phyloP scores from a whole-genome alignment of 306 rosid species.

The Vigna unguiculata region DNA sequence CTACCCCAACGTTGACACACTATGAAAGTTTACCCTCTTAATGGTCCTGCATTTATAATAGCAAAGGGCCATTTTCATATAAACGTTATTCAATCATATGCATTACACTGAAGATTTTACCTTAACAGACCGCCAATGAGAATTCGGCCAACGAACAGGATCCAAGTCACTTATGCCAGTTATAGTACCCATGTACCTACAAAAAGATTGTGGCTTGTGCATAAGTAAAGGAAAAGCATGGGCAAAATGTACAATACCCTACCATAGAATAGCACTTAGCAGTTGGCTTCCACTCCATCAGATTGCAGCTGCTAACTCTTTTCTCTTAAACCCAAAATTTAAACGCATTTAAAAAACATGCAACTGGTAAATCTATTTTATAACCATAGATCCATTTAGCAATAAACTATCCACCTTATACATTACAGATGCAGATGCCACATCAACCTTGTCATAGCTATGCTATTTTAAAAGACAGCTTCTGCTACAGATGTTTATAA shows the following conservation, averaged over 20 bases:
- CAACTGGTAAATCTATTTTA: neutral
- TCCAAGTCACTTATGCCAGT: conserved; percentile 87
- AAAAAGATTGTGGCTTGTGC: conserved; percentile 27
- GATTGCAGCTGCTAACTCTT: neutral
- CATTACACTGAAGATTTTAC: conserved; percentile 42
- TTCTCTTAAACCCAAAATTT: conserved; percentile 11
- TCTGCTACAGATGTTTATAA: conserved; percentile 2
- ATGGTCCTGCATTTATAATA: neutral
- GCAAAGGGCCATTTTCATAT: conserved; percentile 21
- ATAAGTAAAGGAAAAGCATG: conserved; percentile 31
- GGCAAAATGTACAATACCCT: neutral
- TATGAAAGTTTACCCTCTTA: too few relatives aligned
- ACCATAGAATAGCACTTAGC: neutral
- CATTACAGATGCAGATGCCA: conserved; percentile 23
- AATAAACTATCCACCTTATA: conserved; percentile 26
- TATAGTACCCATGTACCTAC: conserved; percentile 94
- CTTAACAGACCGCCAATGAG: conserved; percentile 95
- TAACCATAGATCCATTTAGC: neutral
- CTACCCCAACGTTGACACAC: too few relatives aligned
- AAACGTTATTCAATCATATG: conserved; percentile 8
- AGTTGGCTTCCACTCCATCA: conserved; percentile 13
- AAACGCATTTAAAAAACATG: neutral
- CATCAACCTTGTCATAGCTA: conserved; percentile 1
- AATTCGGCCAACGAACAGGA: conserved; percentile 85
- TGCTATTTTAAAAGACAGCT: conserved; percentile 21